Conservation (phyloP, 371 early-diverging fungal genomes). For the Thermomucor indicae-seudaticae region DNA sequence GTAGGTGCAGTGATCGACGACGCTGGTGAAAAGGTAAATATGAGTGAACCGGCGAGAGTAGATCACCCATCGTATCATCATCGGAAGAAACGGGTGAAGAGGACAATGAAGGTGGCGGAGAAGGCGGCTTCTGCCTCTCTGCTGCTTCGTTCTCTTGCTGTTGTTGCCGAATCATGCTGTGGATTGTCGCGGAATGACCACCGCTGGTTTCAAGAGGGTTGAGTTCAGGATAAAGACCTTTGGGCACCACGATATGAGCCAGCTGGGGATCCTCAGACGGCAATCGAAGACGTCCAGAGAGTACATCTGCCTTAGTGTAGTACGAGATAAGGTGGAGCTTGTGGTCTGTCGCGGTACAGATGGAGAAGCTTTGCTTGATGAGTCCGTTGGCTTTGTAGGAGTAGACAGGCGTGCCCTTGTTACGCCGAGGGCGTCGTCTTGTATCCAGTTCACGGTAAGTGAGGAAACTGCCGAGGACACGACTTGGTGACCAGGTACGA, state of each 20-base stretch:
- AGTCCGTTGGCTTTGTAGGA: slow-evolving; percentile 72
- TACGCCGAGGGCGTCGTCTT: slow-evolving; percentile 35
- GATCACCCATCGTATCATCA: slow-evolving; percentile 19
- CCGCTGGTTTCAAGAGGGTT: slow-evolving; percentile 38
- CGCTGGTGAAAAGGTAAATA: too few species aligned
- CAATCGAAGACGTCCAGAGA: slow-evolving; percentile 37
- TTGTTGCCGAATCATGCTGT: slow-evolving; percentile 16
- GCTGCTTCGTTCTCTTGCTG: slow-evolving; percentile 17
- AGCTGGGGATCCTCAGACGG: slow-evolving; percentile 47
- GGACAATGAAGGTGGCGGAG: slow-evolving; percentile 26
- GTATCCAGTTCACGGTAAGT: slow-evolving; percentile 77
- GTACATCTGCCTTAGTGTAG: slow-evolving; percentile 72
- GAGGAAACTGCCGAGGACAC: slow-evolving; percentile 79
- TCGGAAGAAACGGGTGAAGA: slow-evolving; percentile 26
- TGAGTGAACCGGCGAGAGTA: too few species aligned
- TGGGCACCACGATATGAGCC: slow-evolving; percentile 42
- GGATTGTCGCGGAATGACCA: slow-evolving; percentile 30
- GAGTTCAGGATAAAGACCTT: slow-evolving; percentile 55
- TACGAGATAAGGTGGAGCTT: slow-evolving; percentile 86
- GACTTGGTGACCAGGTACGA: slow-evolving; percentile 81
- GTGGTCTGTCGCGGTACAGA: slow-evolving; percentile 72
- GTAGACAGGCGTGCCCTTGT: slow-evolving; percentile 8
- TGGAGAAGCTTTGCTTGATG: slow-evolving; percentile 82
- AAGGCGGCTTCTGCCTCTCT: slow-evolving; percentile 8
- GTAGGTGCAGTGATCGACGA: slow-evolving; percentile 4